Percentiles rank a stretch among this genome's conserved stretches.
Conservation (phyloP, 2,329 filamentous ascomycete species). For the Leptosphaerulina australis region DNA sequence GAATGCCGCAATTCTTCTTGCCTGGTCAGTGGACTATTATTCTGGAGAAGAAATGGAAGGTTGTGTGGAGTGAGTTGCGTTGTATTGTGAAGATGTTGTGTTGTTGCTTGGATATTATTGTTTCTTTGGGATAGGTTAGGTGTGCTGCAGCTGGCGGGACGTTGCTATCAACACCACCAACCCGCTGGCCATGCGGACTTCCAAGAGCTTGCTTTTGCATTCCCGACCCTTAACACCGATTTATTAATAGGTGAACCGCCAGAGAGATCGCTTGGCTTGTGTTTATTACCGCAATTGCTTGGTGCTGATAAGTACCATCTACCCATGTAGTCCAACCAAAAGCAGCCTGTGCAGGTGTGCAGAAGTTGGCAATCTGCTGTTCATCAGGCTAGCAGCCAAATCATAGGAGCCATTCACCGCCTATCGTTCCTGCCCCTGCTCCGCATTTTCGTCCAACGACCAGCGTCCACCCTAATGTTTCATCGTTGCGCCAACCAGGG, state of each 20-base stretch:
- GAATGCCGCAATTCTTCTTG: conserved; percentile 3
- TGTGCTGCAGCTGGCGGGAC: conserved; percentile 14
- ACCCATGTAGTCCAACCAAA: conserved; percentile 5
- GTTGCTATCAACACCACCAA: conserved; percentile 16
- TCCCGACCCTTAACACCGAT: conserved; percentile 13
- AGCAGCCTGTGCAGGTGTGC: background rate
- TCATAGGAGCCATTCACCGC: conserved; percentile 14
- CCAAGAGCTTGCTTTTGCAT: conserved; percentile 18
- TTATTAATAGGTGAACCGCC: conserved; percentile 16
- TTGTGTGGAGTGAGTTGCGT: background rate
- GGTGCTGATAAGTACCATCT: conserved; percentile 7
- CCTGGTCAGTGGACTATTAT: background rate
- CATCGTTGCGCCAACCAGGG: conserved; percentile 12
- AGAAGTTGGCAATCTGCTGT: conserved; percentile 14
- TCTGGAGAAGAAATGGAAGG: background rate
- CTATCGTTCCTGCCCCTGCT: conserved; percentile 17
- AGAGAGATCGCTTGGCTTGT: conserved; percentile 5
- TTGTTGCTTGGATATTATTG: conserved; percentile 13
- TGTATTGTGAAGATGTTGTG: background rate
- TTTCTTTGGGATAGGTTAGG: conserved; percentile 9
- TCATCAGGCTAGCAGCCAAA: conserved; percentile 5
- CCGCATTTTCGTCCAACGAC: conserved; percentile 14
- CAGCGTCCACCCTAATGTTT: conserved; percentile 9
- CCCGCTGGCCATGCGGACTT: conserved; percentile 10
- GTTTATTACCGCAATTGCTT: conserved; percentile 13